These are phyloP conservation scores for Stephanocyclus meneghinianus DNA, from an alignment of 352 stramenopile genomes.

Conservation along the genomic window DNA sequence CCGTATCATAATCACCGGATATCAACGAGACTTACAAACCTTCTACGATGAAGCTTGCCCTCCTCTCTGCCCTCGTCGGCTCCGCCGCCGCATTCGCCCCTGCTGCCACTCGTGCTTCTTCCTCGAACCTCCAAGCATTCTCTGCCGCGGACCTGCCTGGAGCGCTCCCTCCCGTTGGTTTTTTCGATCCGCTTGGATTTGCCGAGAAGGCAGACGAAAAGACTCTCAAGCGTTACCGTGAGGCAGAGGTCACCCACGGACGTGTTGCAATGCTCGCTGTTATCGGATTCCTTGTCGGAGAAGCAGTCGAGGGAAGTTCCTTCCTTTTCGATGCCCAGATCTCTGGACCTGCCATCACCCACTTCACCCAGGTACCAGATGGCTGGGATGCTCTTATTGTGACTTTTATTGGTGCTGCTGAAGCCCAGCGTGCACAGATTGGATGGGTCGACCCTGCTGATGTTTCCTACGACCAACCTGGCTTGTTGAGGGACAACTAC, in stretches of 20 bases:
- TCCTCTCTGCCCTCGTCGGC: slow-evolving; percentile 46
- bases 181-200: slow-evolving; percentile 54
- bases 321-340: slow-evolving; percentile 71
- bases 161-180: slow-evolving; percentile 55
- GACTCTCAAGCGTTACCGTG: slow-evolving; percentile 73
- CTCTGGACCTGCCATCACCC: slow-evolving; percentile 68
- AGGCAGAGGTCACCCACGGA: slow-evolving; percentile 76
- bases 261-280: slow-evolving; percentile 67
- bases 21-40: background rate
- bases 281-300: slow-evolving; percentile 65
- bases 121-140: slow-evolving; percentile 24
- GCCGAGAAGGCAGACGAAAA: slow-evolving; percentile 32
- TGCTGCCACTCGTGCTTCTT: slow-evolving; percentile 11
- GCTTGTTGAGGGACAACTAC: slow-evolving; percentile 59
- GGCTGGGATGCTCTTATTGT: slow-evolving; percentile 52
- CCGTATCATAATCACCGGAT: background rate
- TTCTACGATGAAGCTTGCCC: slow-evolving; percentile 48
- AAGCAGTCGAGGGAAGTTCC: slow-evolving; percentile 59
- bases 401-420: slow-evolving; percentile 58
- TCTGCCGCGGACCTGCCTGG: slow-evolving; percentile 30
- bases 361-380: slow-evolving; percentile 57
- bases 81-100: slow-evolving; percentile 51
- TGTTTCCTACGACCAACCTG: slow-evolving; percentile 51
- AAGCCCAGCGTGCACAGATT: slow-evolving; percentile 60
- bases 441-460: slow-evolving; percentile 69